Conservation (phyloP, 2,329 filamentous ascomycete genomes). For the Ophiosphaerella herpotricha region DNA sequence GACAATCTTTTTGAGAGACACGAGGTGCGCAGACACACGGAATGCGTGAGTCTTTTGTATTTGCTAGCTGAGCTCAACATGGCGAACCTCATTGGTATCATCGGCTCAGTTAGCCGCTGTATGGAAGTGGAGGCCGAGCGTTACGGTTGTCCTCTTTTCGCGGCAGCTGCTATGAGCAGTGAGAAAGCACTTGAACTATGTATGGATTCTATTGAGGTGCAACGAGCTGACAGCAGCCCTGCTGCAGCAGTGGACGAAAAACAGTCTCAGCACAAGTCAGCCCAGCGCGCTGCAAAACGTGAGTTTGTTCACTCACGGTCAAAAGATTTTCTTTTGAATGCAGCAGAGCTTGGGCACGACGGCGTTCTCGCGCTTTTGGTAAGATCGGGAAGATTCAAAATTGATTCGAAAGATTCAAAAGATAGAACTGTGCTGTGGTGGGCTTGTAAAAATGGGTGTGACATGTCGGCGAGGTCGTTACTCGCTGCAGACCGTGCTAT, state of each 20-base stretch:
- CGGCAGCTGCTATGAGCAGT: slow-evolving; percentile 39
- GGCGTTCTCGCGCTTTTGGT: slow-evolving; percentile 20
- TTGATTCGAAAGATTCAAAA: slow-evolving; percentile 11
- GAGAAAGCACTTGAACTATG: slow-evolving; percentile 24
- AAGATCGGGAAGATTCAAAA: slow-evolving; percentile 17
- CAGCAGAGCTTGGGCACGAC: slow-evolving; percentile 19
- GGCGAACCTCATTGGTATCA: slow-evolving; percentile 34
- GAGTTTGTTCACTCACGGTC: slow-evolving; percentile 14
- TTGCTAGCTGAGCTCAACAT: slow-evolving; percentile 25
- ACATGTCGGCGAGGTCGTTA: slow-evolving; percentile 3
- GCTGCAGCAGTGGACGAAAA: background rate
- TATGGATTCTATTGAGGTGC: slow-evolving; percentile 13
- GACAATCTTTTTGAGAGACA: slow-evolving; percentile 42
- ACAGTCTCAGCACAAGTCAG: background rate
- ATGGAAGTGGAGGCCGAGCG: slow-evolving; percentile 33
- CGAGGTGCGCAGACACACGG: slow-evolving; percentile 19
- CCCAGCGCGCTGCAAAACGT: slow-evolving; percentile 8
- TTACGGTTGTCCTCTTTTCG: slow-evolving; percentile 44
- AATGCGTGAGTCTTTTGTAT: slow-evolving; percentile 20
- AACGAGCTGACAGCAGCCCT: slow-evolving; percentile 14
- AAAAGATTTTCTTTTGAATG: slow-evolving; percentile 22
- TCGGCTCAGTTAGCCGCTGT: slow-evolving; percentile 14
- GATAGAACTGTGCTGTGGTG: slow-evolving; percentile 7
- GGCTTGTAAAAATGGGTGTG: slow-evolving; percentile 7
- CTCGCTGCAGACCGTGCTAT: background rate